phyloP scores from a whole-genome alignment of 768 basidiomycete species.

The Pleurotus ostreatus region DNA sequence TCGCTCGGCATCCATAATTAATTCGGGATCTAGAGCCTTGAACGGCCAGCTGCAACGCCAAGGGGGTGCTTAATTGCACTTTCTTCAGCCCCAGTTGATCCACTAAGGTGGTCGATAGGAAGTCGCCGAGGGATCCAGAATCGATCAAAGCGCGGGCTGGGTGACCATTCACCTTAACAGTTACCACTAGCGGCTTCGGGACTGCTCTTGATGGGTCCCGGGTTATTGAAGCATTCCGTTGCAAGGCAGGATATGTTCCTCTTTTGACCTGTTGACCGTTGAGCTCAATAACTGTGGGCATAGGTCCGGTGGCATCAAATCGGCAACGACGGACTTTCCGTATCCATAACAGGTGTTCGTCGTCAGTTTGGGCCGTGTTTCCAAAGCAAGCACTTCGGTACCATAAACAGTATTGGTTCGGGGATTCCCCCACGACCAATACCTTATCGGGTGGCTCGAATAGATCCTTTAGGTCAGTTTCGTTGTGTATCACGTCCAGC shows the following conservation, averaged over 20 bases:
- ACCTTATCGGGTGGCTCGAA: neutral
- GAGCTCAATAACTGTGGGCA: neutral
- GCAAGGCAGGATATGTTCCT: neutral
- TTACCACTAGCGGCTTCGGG: conserved; percentile 27
- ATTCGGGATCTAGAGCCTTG: too few relatives aligned
- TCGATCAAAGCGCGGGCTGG: conserved; percentile 29
- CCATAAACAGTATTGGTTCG: neutral
- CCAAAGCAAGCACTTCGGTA: too few relatives aligned
- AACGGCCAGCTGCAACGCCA: too few relatives aligned
- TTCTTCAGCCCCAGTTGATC: conserved; percentile 28
- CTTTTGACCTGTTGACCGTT: neutral
- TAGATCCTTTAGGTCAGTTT: neutral
- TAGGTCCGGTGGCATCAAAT: neutral
- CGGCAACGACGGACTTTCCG: neutral
- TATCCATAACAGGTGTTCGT: neutral
- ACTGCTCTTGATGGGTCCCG: conserved; percentile 13
- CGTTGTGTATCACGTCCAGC: neutral
- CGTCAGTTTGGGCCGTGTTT: neutral
- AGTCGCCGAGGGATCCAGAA: conserved; percentile 33
- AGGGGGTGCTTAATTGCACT: conserved; percentile 12
- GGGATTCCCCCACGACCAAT: neutral
- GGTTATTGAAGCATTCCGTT: conserved; percentile 8
- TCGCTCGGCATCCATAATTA: too few relatives aligned
- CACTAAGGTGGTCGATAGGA: conserved; percentile 28
- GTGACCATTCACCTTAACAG: conserved; percentile 24